Conservation (phyloP, 1,139 yeast species). For the Yamadazyma membranifaciens region DNA sequence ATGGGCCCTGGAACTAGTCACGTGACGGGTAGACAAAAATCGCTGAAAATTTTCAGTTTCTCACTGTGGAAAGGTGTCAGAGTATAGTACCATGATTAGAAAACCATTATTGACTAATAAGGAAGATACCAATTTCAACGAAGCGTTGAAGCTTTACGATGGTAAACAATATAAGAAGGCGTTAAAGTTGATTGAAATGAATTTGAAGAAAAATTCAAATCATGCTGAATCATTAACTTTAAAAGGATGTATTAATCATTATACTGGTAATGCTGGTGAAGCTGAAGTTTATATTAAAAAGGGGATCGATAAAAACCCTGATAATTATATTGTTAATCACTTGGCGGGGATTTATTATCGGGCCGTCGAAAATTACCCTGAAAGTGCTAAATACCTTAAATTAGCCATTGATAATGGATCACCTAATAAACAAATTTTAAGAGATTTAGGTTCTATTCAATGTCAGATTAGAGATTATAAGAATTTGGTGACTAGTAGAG, state of each 20-base stretch:
- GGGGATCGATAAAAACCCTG: slow-evolving; percentile 57
- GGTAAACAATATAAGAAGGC: slow-evolving; percentile 85
- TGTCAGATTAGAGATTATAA: slow-evolving; percentile 76
- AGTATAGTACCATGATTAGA: slow-evolving; percentile 3
- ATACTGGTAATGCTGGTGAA: slow-evolving; percentile 56
- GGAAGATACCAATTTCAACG: slow-evolving; percentile 71
- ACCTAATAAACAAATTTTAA: slow-evolving; percentile 71
- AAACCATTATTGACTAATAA: slow-evolving; percentile 24
- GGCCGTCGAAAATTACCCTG: slow-evolving; percentile 63
- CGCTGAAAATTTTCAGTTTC: too few species aligned
- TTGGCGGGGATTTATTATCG: slow-evolving; percentile 84
- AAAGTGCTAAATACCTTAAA: slow-evolving; percentile 78
- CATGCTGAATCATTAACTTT: slow-evolving; percentile 84
- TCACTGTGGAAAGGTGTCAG: background rate
- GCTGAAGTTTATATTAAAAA: slow-evolving; percentile 61
- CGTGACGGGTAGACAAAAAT: background rate
- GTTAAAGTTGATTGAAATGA: slow-evolving; percentile 69
- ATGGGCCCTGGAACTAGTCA: too few species aligned
- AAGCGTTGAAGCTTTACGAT: slow-evolving; percentile 82
- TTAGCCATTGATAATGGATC: slow-evolving; percentile 81
- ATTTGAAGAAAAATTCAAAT: slow-evolving; percentile 70
- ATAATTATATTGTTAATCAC: slow-evolving; percentile 76
- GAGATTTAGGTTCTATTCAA: slow-evolving; percentile 81
- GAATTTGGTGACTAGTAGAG: slow-evolving; percentile 61
- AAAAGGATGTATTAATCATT: slow-evolving; percentile 70